Conservation (phyloP, 2,329 filamentous ascomycete species). For the Aureobasidium sp. region DNA sequence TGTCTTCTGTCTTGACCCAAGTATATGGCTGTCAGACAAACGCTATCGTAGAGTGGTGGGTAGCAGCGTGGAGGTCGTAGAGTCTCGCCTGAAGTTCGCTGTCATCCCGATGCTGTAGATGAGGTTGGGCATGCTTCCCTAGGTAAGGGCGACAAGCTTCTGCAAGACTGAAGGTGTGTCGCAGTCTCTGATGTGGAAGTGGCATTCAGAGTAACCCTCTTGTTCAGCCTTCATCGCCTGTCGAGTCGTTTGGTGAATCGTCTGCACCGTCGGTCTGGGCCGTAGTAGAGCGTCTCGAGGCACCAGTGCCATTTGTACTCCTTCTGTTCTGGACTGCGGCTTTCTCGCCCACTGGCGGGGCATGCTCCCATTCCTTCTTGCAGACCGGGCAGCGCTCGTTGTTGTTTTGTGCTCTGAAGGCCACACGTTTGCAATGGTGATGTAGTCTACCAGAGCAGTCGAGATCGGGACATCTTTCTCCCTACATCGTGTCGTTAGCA, state of each 20-base stretch:
- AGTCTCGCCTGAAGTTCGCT: background rate
- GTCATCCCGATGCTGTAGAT: too few relatives aligned
- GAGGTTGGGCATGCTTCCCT: too few relatives aligned
- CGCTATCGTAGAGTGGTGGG: background rate
- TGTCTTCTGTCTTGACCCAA: background rate
- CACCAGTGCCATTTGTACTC: conserved; percentile 15
- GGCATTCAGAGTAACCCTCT: background rate
- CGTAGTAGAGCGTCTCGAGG: conserved; percentile 16
- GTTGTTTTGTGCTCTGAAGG: conserved; percentile 57
- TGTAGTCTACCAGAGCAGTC: conserved; percentile 67
- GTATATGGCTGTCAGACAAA: background rate
- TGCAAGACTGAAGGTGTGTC: background rate
- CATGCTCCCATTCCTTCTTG: conserved; percentile 43
- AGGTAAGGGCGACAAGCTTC: background rate
- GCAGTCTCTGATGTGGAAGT: background rate
- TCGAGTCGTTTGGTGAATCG: conserved; percentile 11
- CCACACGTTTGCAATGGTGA: conserved; percentile 64
- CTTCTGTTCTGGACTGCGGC: conserved; percentile 26
- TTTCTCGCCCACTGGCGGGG: conserved; percentile 46
- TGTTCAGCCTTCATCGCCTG: conserved; percentile 14
- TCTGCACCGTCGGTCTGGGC: conserved; percentile 17
- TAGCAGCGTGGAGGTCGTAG: background rate
- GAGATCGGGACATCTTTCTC: conserved; percentile 63
- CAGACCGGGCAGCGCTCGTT: conserved; percentile 56
- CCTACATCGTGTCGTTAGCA: conserved; percentile 32